These are phyloP conservation scores for Violaceomyces palustris DNA, from an alignment of 1,284 basidiomycete species.

Conservation along the genomic window DNA sequence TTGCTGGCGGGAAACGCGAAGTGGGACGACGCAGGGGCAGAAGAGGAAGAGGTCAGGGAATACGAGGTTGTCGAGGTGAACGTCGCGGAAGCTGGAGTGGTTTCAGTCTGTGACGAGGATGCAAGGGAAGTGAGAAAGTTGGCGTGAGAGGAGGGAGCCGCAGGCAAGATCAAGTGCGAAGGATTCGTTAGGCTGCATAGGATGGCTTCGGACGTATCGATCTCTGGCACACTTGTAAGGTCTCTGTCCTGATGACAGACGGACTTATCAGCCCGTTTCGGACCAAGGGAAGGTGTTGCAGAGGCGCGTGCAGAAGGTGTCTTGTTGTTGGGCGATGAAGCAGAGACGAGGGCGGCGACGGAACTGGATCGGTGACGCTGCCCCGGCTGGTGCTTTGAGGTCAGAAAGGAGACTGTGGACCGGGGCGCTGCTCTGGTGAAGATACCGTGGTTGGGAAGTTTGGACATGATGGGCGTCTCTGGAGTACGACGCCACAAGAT, in stretches of 20 bases:
- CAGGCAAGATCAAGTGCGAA: no score
- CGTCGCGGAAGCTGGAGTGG: background rate
- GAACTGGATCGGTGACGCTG: conserved; percentile 13
- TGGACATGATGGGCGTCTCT: no score
- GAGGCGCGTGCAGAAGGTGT: no score
- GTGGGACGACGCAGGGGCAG: background rate
- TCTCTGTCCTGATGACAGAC: no score
- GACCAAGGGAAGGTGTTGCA: no score
- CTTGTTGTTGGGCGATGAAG: background rate
- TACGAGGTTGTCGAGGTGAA: background rate
- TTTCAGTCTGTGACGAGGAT: background rate
- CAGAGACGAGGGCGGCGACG: background rate
- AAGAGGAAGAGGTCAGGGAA: background rate
- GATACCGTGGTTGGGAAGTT: conserved; percentile 31
- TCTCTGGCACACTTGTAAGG: no score
- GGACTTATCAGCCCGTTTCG: no score
- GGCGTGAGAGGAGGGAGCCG: background rate
- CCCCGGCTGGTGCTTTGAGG: conserved; percentile 12
- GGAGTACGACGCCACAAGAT: no score
- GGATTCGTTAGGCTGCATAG: no score
- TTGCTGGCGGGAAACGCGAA: background rate
- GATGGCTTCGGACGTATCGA: no score
- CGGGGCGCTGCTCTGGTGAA: conserved; percentile 25
- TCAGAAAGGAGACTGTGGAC: conserved; percentile 15
- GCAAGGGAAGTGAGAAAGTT: background rate